Evolutionary conservation across 352 stramenopile genomes (phyloP).

Genomic region (Phytophthora constricta): DNA sequence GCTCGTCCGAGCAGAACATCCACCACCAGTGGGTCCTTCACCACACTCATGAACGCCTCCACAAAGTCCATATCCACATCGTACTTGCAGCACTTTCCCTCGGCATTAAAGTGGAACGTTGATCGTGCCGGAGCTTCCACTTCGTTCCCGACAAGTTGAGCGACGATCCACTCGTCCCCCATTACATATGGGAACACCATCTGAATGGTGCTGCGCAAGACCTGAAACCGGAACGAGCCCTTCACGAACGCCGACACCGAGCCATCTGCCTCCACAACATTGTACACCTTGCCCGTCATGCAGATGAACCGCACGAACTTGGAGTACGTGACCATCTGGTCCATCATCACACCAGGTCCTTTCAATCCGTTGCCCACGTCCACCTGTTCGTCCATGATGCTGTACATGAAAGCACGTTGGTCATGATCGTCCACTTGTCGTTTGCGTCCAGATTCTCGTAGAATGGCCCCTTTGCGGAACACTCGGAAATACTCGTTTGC

Average conservation of each 20-base stretch:
- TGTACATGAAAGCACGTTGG: slow-evolving; percentile 32
- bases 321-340: slow-evolving; percentile 28
- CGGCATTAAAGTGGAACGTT: slow-evolving; percentile 27
- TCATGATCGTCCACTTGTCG: slow-evolving; percentile 9
- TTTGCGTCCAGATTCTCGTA: not conserved
- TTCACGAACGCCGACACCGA: slow-evolving; percentile 20
- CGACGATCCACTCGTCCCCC: slow-evolving; percentile 24
- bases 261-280: slow-evolving; percentile 17
- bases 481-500: slow-evolving; percentile 35
- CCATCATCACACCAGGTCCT: slow-evolving; percentile 31
- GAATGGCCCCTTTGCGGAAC: slow-evolving; percentile 27
- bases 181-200: slow-evolving; percentile 35
- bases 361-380: slow-evolving; percentile 26
- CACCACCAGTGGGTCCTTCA: slow-evolving; percentile 22
- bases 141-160: slow-evolving; percentile 16
- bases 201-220: slow-evolving; percentile 31
- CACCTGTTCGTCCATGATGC: slow-evolving; percentile 34
- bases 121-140: slow-evolving; percentile 2
- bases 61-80: slow-evolving; percentile 33
- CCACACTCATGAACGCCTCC: slow-evolving; percentile 18
- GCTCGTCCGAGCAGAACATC: slow-evolving; percentile 23
- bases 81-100: slow-evolving; percentile 23
- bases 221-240: slow-evolving; percentile 28
- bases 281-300: slow-evolving; percentile 10
- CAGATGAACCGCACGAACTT: slow-evolving; percentile 16